Base-by-base conservation (phyloP, 2,329 filamentous ascomycete genomes). In the Sporothrix mexicana region DNA sequence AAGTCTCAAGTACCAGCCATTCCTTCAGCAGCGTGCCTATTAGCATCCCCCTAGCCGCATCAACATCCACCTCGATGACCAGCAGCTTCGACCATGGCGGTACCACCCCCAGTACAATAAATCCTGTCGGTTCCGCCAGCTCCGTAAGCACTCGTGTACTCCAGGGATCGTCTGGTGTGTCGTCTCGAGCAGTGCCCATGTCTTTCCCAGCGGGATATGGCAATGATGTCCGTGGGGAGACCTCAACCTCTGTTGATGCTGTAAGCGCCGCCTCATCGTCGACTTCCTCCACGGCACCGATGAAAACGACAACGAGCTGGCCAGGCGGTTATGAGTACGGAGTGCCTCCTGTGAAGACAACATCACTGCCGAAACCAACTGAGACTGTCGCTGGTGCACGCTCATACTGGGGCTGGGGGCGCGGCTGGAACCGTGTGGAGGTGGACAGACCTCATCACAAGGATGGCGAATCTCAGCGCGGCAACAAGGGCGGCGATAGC, bases 261-360 rank as follows among this genome's bases (percentile, higher is more conserved):
- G 49, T 45, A 41, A 69, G 51, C 51, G 68, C n/a, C 20, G 61
- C 68, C 7, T 59, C 62, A 12, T 69, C 51, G 20, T 4, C 20
- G 51, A 25, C 51, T 3, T 23, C 51, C 17, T 23, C 51, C 20
- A 55, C 70, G 12, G 25, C 30, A n/a, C 0, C 67, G 3, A 4
- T 45, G 23, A 23, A 47, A 8, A 61, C 70, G 7, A 25, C 69
- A 9, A 57, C 61, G 20, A 43, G 23, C 15, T 75, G 73, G 73
- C 68, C 73, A 2, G 74, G 74, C 36, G 74, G 72, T 23, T 75
- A 75, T 64, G 73, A 20, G 49, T 74, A 74, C 30, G 72, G 69
- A 30, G 20, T 30, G 10, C 72, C 66, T 5, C 10, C 72, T 3
- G n/a, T 61, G 30, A 64, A 62, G 45, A 69, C 71, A 3, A 62